Percentiles rank a stretch among this genome's conserved stretches.
Evolutionary conservation across 106 monocot species (phyloP).

Genomic region (Gastrodia elata): DNA sequence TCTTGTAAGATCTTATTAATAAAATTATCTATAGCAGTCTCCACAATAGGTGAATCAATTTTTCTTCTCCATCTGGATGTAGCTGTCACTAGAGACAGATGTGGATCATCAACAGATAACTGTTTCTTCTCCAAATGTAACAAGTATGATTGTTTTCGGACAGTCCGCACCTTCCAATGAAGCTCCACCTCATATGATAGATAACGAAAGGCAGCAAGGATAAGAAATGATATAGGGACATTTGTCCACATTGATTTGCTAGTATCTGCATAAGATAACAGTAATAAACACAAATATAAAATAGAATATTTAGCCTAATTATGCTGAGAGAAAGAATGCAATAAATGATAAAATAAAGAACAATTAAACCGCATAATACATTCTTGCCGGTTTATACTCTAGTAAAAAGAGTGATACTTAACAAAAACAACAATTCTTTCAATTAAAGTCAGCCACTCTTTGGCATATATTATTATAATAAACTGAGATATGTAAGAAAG

Average conservation of each 20-base stretch:
- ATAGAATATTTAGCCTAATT: background rate
- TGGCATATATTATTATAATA: background rate
- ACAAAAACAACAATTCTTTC: background rate
- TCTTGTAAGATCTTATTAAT: constrained; percentile 79
- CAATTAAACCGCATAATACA: background rate
- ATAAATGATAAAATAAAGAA: background rate
- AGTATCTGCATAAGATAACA: constrained; percentile 50
- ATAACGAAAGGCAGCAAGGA: constrained; percentile 62
- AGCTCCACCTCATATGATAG: constrained; percentile 76
- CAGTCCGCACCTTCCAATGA: constrained; percentile 53
- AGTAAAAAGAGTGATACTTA: background rate
- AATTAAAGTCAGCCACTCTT: background rate
- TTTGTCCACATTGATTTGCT: constrained; percentile 99
- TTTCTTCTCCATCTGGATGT: constrained; percentile 60
- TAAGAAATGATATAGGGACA: constrained; percentile 82
- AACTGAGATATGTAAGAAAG: background rate
- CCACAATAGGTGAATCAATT: constrained; percentile 73
- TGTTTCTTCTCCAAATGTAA: constrained; percentile 64
- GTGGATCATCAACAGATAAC: constrained; percentile 56
- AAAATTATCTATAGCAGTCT: constrained; percentile 69
- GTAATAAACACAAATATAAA: background rate
- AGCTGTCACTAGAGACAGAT: constrained; percentile 32
- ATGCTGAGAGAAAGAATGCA: background rate
- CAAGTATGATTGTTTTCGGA: constrained; percentile 39
- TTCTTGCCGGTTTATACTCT: too few species aligned